Conservation (phyloP, 805 yeast genomes). For the Hagleromyces aurorensis region DNA sequence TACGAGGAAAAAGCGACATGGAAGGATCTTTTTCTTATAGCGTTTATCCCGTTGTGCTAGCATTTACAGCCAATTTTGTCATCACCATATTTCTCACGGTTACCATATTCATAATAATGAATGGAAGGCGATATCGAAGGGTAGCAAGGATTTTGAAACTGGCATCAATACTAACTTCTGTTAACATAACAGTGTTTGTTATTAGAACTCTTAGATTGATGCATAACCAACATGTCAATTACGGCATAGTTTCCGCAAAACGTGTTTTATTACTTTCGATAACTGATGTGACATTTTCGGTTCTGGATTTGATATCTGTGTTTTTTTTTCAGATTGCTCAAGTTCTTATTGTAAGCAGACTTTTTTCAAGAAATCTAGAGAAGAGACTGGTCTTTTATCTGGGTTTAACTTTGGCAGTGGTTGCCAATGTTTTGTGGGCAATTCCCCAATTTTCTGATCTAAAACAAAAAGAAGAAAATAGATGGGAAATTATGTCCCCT, state of each 20-base stretch:
- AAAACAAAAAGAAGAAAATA: constrained; percentile 16
- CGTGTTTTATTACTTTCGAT: constrained; percentile 33
- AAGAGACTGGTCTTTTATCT: constrained; percentile 51
- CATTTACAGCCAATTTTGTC: constrained; percentile 57
- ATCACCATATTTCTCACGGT: constrained; percentile 56
- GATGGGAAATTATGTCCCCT: constrained; percentile 56
- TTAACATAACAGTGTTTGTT: constrained; percentile 45
- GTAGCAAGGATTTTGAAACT: constrained; percentile 23
- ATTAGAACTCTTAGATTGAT: constrained; percentile 41
- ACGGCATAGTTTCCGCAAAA: constrained; percentile 28
- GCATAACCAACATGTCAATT: constrained; percentile 37
- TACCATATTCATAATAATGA: constrained; percentile 55
- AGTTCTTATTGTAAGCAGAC: constrained; percentile 60
- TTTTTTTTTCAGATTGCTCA: constrained; percentile 56
- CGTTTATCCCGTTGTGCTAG: constrained; percentile 53
- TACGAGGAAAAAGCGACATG: constrained; percentile 23
- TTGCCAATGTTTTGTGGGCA: constrained; percentile 65
- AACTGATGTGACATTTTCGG: constrained; percentile 38
- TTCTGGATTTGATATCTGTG: constrained; percentile 51
- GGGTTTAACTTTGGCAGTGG: constrained; percentile 46
- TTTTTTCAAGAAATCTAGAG: constrained; percentile 61
- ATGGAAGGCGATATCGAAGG: constrained; percentile 49
- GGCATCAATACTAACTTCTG: constrained; percentile 46
- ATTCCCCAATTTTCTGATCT: constrained; percentile 34
- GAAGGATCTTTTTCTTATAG: constrained; percentile 46